These are phyloP conservation scores for Cordyceps javanica DNA, from an alignment of 2,329 filamentous ascomycete genomes.

Conservation along the genomic window DNA sequence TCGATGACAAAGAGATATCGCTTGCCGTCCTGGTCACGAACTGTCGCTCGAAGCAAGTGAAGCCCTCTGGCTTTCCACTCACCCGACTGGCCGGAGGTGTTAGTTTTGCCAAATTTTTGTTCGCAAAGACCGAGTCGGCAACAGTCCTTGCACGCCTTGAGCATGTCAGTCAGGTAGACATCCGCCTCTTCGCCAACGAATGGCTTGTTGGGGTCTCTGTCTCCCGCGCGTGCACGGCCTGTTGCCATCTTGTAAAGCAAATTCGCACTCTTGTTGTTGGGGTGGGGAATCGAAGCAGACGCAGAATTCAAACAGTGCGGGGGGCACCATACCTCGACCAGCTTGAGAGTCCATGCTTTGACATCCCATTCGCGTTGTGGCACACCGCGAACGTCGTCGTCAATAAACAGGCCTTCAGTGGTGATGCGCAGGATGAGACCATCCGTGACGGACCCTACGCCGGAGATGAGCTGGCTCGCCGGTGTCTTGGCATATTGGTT, in stretches of 20 bases:
- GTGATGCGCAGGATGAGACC: constrained; percentile 88
- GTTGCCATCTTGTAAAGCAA: constrained; percentile 42
- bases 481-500: constrained; percentile 85
- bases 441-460: constrained; percentile 80
- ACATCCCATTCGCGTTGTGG: constrained; percentile 98
- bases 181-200: constrained; percentile 61
- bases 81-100: constrained; percentile 42
- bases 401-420: constrained; percentile 92
- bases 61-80: constrained; percentile 50
- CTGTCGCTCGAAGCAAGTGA: constrained; percentile 57
- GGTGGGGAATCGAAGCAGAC: constrained; percentile 32
- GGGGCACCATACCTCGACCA: constrained; percentile 81
- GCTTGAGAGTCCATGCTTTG: constrained; percentile 94
- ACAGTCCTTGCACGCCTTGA: constrained; percentile 58
- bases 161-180: constrained; percentile 54
- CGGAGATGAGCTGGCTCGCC: constrained; percentile 80
- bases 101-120: constrained; percentile 37
- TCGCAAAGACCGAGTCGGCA: constrained; percentile 51
- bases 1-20: constrained; percentile 58
- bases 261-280: constrained; percentile 35
- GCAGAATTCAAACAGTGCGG: constrained; percentile 49
- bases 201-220: constrained; percentile 43
- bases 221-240: constrained; percentile 38
- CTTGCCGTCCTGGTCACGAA: constrained; percentile 61
- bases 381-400: constrained; percentile 86